Evolutionary conservation across 1,139 yeast genomes (phyloP), one percentile per base, ranked within the genome.

Genomic region (Chernovozyma aurita): DNA sequence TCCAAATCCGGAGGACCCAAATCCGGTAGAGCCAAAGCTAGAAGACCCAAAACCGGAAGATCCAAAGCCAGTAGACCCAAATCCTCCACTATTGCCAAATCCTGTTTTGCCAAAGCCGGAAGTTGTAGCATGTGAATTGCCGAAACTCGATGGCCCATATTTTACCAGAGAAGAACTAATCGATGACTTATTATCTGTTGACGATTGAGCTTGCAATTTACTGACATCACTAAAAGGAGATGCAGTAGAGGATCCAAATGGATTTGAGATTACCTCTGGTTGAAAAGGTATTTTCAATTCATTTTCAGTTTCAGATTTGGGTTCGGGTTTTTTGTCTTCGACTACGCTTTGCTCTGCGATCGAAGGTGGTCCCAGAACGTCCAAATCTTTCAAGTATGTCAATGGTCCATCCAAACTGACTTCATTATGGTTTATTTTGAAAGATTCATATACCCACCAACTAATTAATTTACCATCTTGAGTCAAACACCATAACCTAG

Each of bases 381-480:
- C 9, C 22, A 6, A 7, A 13, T 24, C 31, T 30, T 21, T 12
- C 13, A n/a, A 20, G 26, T 18, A 13, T 18, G n/a, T 21, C 25
- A n/a, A 13, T 8, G 13, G 18, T 6, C 24, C 24, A 5, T 48
- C 35, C 33, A 65, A 54, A 21, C 53, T 49, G 2, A 57, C 50
- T 3, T 43, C 36, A 9, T 47, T 43, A 4, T 59, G 45, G 35
- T 70, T 66, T 13, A 79, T 58, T 2, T 73, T 79, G 3, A 57
- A 46, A 13, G 70, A 60, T 42, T 78, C 76, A 50, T 77, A 78
- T 2, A 85, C 50, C 61, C 85, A 75, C 86, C 92, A 84, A 3
- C 75, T 68, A 32, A 76, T 57, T 22, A 85, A 53, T 16, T 58
- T 61, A 22, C 95, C 95, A 39, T 74, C 73, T 46, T 80, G 72